Evolutionary conservation across 2,329 filamentous ascomycete genomes (phyloP).

Genomic region (Trichoderma endophyticum): DNA sequence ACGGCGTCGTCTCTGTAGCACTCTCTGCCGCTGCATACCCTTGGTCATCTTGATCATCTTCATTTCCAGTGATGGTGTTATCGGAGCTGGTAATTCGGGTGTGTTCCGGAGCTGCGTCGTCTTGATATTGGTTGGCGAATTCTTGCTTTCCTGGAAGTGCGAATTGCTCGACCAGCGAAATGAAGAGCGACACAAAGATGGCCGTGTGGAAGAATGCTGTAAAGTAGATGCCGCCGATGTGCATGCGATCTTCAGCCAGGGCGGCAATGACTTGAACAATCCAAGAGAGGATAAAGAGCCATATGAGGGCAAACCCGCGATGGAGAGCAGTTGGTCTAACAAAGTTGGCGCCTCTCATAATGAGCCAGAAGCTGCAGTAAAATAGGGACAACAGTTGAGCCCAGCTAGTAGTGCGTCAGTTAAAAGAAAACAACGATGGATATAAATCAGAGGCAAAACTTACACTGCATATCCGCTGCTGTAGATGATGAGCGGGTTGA

Average conservation of each 20-base stretch:
- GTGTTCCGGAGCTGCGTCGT: slow-evolving; percentile 49
- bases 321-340: slow-evolving; percentile 83
- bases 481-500: slow-evolving; percentile 90
- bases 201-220: slow-evolving; percentile 76
- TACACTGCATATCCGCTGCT: slow-evolving; percentile 78
- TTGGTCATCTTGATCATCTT: not conserved
- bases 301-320: slow-evolving; percentile 74
- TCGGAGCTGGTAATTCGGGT: slow-evolving; percentile 18
- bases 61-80: slow-evolving; percentile 10
- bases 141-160: slow-evolving; percentile 67
- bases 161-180: slow-evolving; percentile 79
- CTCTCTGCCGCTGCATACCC: slow-evolving; percentile 27
- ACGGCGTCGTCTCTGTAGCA: slow-evolving; percentile 53
- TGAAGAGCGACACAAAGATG: slow-evolving; percentile 68
- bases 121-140: slow-evolving; percentile 57
- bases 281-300: slow-evolving; percentile 79
- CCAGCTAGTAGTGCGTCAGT: slow-evolving; percentile 51
- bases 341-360: slow-evolving; percentile 73
- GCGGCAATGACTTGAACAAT: slow-evolving; percentile 67
- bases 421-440: not conserved
- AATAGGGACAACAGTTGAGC: slow-evolving; percentile 76
- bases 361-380: slow-evolving; percentile 77
- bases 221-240: slow-evolving; percentile 74
- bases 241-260: slow-evolving; percentile 70
- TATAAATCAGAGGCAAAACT: slow-evolving; percentile 22